phyloP scores from a whole-genome alignment of 140 eudicot genomes.

The Senecio squalidus region DNA sequence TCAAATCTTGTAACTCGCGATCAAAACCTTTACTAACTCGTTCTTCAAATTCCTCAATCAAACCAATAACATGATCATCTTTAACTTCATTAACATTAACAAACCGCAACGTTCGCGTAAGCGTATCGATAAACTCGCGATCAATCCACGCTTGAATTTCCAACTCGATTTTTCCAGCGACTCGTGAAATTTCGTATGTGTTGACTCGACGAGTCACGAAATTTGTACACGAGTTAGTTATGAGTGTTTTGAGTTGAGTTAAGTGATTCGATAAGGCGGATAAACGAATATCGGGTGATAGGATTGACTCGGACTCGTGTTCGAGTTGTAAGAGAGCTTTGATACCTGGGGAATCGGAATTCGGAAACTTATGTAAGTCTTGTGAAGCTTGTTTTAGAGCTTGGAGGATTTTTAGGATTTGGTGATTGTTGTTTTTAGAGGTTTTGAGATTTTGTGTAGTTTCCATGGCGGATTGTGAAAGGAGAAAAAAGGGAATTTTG shows the following conservation, averaged over 20 bases:
- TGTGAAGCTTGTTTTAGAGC: conserved; percentile 72
- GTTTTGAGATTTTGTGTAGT: background rate
- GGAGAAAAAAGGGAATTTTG: conserved; percentile 6
- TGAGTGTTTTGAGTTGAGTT: conserved; percentile 40
- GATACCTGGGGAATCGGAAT: conserved; percentile 44
- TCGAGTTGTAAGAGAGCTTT: conserved; percentile 70
- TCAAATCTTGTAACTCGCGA: conserved; percentile 50
- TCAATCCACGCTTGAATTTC: conserved; percentile 76
- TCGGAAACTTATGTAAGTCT: conserved; percentile 34
- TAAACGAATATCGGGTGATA: conserved; percentile 51
- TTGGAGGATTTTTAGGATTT: conserved; percentile 39
- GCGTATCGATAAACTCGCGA: conserved; percentile 43
- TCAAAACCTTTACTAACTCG: conserved; percentile 57
- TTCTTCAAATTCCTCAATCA: conserved; percentile 27
- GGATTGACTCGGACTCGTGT: conserved; percentile 41
- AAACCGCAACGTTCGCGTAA: conserved; percentile 32
- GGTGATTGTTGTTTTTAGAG: conserved; percentile 31
- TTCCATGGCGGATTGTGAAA: conserved; percentile 34
- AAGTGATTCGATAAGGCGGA: conserved; percentile 46
- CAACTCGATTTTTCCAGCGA: conserved; percentile 53
- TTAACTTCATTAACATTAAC: conserved; percentile 2
- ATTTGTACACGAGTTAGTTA: conserved; percentile 13
- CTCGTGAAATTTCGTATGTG: conserved; percentile 54
- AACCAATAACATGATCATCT: conserved; percentile 23
- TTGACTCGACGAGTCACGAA: conserved; percentile 32